Conservation (phyloP, 805 yeast genomes). For the Scheffersomyces lignosus region DNA sequence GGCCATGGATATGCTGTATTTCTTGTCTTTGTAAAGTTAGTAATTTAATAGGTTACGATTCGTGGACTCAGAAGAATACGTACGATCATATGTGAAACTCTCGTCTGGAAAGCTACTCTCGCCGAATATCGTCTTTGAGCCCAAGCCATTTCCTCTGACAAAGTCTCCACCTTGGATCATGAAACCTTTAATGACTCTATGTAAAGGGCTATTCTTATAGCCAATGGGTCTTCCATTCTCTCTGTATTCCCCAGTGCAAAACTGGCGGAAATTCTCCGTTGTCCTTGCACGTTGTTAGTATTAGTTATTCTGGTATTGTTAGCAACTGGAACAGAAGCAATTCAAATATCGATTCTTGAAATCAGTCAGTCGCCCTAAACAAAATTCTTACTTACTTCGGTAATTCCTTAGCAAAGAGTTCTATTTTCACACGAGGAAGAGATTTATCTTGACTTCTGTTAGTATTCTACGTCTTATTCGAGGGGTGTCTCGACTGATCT, state of each 20-base stretch:
- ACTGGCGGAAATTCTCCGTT: slow-evolving; percentile 51
- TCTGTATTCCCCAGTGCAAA: slow-evolving; percentile 50
- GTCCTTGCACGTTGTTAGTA: slow-evolving; percentile 32
- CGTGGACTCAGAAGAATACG: slow-evolving; percentile 7
- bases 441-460: not conserved
- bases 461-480: too few species aligned
- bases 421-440: slow-evolving; percentile 45
- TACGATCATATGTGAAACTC: slow-evolving; percentile 28
- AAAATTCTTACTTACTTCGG: slow-evolving; percentile 38
- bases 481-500: too few species aligned
- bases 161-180: slow-evolving; percentile 51
- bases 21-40: slow-evolving; percentile 16
- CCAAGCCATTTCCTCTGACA: slow-evolving; percentile 45
- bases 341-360: too few species aligned
- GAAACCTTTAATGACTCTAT: slow-evolving; percentile 44
- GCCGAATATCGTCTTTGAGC: slow-evolving; percentile 43
- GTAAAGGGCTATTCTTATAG: slow-evolving; percentile 39
- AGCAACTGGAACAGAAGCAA: too few species aligned
- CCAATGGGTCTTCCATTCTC: slow-evolving; percentile 42
- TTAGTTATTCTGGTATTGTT: too few species aligned
- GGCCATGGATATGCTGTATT: slow-evolving; percentile 36
- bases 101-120: slow-evolving; percentile 45
- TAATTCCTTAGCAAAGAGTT: slow-evolving; percentile 37
- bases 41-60: not conserved
- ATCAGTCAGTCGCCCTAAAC: too few species aligned